Percentiles rank a stretch among this genome's conserved stretches.
These are phyloP conservation scores for Paramecium caudatum DNA, from an alignment of 73 alveolate species.

Conservation along the genomic window DNA sequence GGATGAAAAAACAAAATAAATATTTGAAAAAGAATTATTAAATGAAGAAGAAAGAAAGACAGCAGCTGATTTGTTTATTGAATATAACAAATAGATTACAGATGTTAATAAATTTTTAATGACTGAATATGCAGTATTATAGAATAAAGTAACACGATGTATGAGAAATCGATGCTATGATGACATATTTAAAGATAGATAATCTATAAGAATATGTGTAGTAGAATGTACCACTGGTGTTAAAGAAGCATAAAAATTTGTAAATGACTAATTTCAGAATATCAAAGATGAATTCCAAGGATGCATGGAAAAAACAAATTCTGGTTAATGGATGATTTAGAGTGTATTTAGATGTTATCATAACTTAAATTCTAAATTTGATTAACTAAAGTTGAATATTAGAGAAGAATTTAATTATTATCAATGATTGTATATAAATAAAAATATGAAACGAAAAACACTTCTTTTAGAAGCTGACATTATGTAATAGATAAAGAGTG, in stretches of 20 bases:
- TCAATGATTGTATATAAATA: conserved; percentile 39
- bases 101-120: conserved; percentile 18
- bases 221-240: conserved; percentile 4
- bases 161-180: conserved; percentile 15
- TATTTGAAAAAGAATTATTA: conserved; percentile 1
- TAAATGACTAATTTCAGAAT: background rate
- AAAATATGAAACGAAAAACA: conserved; percentile 45
- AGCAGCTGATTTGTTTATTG: conserved; percentile 25
- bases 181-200: conserved; percentile 38
- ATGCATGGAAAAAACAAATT: conserved; percentile 30
- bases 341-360: conserved; percentile 31
- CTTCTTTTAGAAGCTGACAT: conserved; percentile 27
- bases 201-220: conserved; percentile 2
- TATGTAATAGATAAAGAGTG: conserved; percentile 3
- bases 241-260: conserved; percentile 1
- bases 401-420: conserved; percentile 57
- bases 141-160: conserved; percentile 34
- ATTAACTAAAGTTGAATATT: conserved; percentile 23
- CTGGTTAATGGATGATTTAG: conserved; percentile 22
- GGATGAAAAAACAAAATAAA: background rate
- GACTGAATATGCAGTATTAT: conserved; percentile 1
- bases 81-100: conserved; percentile 8
- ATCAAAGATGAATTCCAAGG: background rate
- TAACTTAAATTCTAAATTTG: background rate
- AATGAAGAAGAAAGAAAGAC: conserved; percentile 38